phyloP scores from a whole-genome alignment of 139 green algal genomes.

The Coelastrella sp. region DNA sequence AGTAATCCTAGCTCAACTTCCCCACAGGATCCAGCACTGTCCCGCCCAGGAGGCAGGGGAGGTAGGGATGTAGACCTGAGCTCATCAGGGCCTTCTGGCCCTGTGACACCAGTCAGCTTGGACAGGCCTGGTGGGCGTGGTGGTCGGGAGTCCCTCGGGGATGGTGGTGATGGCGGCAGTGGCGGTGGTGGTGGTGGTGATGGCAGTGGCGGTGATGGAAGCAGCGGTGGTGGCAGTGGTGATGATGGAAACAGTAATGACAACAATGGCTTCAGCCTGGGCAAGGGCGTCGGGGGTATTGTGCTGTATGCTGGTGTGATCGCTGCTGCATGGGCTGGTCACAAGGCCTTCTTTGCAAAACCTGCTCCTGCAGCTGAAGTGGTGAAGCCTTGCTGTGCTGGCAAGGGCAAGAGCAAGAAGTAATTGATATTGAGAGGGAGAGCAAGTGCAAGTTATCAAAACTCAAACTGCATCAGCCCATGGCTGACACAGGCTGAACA shows the following conservation, averaged over 20 bases:
- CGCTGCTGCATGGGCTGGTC: conserved; percentile 18
- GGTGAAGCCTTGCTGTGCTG: background rate
- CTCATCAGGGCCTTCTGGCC: background rate
- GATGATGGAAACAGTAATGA: background rate
- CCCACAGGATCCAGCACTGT: conserved; percentile 13
- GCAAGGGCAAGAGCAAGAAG: conserved; percentile 36
- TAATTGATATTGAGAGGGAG: too few relatives aligned
- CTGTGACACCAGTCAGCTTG: conserved; percentile 7
- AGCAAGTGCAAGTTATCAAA: too few relatives aligned
- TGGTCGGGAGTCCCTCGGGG: conserved; percentile 11
- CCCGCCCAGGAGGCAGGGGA: conserved; percentile 18
- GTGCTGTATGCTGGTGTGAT: conserved; percentile 30
- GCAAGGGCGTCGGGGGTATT: background rate
- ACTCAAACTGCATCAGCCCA: too few relatives aligned
- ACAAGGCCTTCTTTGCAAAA: conserved; percentile 8
- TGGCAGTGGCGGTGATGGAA: background rate
- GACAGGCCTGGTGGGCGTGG: conserved; percentile 30
- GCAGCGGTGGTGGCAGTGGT: background rate
- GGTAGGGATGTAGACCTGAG: conserved; percentile 12
- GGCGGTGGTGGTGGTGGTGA: background rate
- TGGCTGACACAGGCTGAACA: too few relatives aligned
- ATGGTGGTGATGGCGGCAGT: background rate
- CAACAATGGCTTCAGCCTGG: background rate
- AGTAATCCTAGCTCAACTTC: background rate
- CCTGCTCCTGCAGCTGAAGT: background rate